Conservation (phyloP, 2,329 filamentous ascomycete genomes). For the Ampelomyces quisqualis region DNA sequence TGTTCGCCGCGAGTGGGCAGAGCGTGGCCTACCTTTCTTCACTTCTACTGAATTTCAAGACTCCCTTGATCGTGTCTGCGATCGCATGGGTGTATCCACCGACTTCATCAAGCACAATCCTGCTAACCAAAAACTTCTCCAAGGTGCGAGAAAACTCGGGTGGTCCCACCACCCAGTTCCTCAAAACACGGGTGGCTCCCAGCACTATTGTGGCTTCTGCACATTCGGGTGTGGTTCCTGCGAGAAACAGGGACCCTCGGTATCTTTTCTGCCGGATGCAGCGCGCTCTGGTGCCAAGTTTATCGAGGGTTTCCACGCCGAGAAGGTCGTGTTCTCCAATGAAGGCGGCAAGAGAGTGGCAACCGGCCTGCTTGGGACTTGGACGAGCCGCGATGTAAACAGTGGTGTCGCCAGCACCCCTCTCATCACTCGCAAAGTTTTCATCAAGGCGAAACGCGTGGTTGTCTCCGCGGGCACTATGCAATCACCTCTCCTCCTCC, state of each 20-base stretch:
- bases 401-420: slow-evolving; percentile 59
- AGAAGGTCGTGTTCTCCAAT: slow-evolving; percentile 68
- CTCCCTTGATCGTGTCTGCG: slow-evolving; percentile 76
- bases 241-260: slow-evolving; percentile 76
- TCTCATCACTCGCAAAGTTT: slow-evolving; percentile 60
- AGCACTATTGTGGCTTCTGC: slow-evolving; percentile 72
- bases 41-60: slow-evolving; percentile 71
- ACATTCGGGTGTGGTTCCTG: slow-evolving; percentile 61
- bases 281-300: slow-evolving; percentile 75
- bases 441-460: slow-evolving; percentile 76
- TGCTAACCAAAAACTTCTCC: slow-evolving; percentile 69
- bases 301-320: slow-evolving; percentile 76
- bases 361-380: slow-evolving; percentile 70
- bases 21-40: slow-evolving; percentile 70
- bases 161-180: slow-evolving; percentile 69
- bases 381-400: slow-evolving; percentile 68
- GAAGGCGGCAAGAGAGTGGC: slow-evolving; percentile 58
- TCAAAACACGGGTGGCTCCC: slow-evolving; percentile 73
- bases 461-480: slow-evolving; percentile 76
- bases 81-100: slow-evolving; percentile 72
- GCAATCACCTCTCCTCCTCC: slow-evolving; percentile 72
- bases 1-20: slow-evolving; percentile 80
- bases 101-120: slow-evolving; percentile 70
- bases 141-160: slow-evolving; percentile 72
- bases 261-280: slow-evolving; percentile 78